phyloP scores from a whole-genome alignment of 23 red algal species.

The Gracilaria gracilis region DNA sequence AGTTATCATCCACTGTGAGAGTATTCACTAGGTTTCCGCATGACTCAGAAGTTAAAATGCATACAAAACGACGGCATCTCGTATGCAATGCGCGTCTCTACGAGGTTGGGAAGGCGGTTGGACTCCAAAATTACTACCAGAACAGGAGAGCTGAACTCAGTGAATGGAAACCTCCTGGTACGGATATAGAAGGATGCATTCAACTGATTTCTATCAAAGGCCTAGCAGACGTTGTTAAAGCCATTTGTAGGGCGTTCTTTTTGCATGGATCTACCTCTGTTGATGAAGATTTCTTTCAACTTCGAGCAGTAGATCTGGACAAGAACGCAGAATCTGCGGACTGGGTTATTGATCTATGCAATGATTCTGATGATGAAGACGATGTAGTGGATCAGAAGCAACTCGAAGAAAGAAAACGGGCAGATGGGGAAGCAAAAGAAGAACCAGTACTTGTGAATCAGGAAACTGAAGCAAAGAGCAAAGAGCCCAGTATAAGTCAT shows the following conservation, averaged over 20 bases:
- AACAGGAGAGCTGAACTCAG: conserved; percentile 1
- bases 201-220: conserved; percentile 51
- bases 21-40: conserved; percentile 57
- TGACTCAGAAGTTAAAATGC: conserved; percentile 60
- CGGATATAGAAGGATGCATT: conserved; percentile 33
- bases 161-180: conserved; percentile 65
- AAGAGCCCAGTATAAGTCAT: neutral
- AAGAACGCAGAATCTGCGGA: neutral
- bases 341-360: conserved; percentile 33
- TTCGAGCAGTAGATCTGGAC: neutral
- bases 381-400: neutral
- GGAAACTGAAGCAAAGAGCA: neutral
- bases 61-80: conserved; percentile 1
- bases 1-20: conserved; percentile 57
- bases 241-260: conserved; percentile 60
- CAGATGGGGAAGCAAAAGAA: conserved; percentile 6
- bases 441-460: conserved; percentile 16
- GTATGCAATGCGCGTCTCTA: conserved; percentile 52
- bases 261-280: conserved; percentile 42
- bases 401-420: neutral
- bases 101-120: conserved; percentile 4
- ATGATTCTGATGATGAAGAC: conserved; percentile 22
- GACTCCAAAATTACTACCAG: conserved; percentile 54
- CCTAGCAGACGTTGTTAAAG: conserved; percentile 76
- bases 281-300: neutral